phyloP scores from a whole-genome alignment of 2,329 filamentous ascomycete genomes.

The Paecilomyces dactylethromorphus region DNA sequence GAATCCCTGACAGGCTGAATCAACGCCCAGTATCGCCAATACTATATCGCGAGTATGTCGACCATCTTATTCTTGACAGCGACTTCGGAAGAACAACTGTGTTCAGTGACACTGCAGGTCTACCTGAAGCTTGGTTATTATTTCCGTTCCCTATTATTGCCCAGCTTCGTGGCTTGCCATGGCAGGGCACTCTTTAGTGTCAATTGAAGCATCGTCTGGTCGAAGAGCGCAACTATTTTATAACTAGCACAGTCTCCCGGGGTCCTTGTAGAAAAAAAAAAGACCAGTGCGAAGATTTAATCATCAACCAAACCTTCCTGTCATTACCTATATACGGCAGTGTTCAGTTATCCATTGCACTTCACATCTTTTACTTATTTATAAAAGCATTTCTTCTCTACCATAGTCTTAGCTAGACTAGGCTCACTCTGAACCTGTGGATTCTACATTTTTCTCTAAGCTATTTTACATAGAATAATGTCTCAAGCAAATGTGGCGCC shows the following conservation, averaged over 20 bases:
- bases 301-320: neutral
- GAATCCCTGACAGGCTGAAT: neutral
- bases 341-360: neutral
- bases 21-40: slow-evolving; percentile 9
- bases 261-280: neutral
- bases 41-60: neutral
- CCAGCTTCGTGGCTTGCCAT: neutral
- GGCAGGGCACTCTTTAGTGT: neutral
- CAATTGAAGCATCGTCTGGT: neutral
- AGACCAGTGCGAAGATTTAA: neutral
- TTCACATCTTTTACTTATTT: neutral
- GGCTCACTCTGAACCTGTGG: neutral
- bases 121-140: neutral
- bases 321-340: neutral
- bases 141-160: neutral
- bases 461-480: slow-evolving; percentile 13
- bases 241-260: neutral
- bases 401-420: neutral
- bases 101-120: slow-evolving; percentile 1
- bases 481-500: slow-evolving; percentile 5
- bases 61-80: neutral
- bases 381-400: neutral
- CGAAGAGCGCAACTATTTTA: neutral
- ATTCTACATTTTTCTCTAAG: neutral
- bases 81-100: neutral